Evolutionary conservation across 2,329 filamentous ascomycete genomes (phyloP), one percentile per base, ranked within the genome.

Genomic region (Aspergillus persii): DNA sequence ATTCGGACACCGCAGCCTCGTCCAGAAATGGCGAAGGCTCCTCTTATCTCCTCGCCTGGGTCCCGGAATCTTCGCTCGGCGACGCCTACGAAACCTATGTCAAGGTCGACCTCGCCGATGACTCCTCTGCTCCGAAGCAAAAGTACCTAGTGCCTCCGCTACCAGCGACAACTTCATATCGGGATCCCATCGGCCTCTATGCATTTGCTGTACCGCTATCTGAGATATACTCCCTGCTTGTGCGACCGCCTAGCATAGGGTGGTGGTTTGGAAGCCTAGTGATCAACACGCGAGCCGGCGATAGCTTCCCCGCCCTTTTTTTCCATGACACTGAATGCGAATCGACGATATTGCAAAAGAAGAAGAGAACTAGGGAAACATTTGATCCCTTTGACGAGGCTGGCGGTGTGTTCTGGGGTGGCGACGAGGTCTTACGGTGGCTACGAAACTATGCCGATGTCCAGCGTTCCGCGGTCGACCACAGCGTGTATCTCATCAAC

Each of bases 201-300:
- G 87, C 95, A 1, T 99, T 99, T 71, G 92, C 94, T 1, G 84
- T 99, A 5, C 95, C 95, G 1, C 84, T 98, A 31, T 91, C 87
- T 65, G 90, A 94, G 63, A 89, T 99, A 61, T 99, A 96, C 77
- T 96, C 91, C 30, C 82, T 99, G 4, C 83, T 96, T 7, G 88
- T 99, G 44, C 87, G 95, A 2, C 94, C 94, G 3, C 96, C 95
- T 4, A 97, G 92, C 73, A 78, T 96, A 7, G 96, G 95, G 15
- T 99, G 95, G 96, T 99, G 95, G 95, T 97, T 96, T 74, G 95
- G 95, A 36, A 96, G 92, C 63, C 78, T 99, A 30, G 89, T 99
- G 58, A 91, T 99, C 79, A 99, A 99, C 73, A 92, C 91, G 1
- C 83, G 90, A 11, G 87, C 89, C 0, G 96, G 96, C 3, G 93